phyloP scores from a whole-genome alignment of 192 early-diverging fungal genomes.

The Umbelopsis sp. region DNA sequence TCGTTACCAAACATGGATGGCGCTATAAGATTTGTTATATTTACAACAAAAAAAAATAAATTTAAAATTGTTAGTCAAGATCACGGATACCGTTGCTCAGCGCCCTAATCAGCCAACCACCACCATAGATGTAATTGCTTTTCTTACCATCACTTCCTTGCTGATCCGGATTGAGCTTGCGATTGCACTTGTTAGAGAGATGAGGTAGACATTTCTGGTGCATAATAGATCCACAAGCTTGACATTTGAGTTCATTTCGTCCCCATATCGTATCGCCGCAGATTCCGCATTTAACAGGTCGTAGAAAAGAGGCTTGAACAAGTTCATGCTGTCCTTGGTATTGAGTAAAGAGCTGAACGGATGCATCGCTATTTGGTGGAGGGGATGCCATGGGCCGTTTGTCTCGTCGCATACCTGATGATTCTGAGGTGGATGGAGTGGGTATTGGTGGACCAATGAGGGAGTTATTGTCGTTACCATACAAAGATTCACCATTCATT shows the following conservation, averaged over 20 bases:
- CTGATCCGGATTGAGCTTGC: slow-evolving; percentile 20
- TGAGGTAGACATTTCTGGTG: slow-evolving; percentile 46
- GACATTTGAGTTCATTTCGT: slow-evolving; percentile 46
- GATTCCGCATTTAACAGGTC: slow-evolving; percentile 47
- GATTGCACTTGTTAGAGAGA: slow-evolving; percentile 22
- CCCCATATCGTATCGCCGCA: slow-evolving; percentile 58
- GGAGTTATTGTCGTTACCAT: background rate
- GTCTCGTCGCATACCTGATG: slow-evolving; percentile 3
- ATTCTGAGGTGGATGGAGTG: background rate
- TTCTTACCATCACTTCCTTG: background rate
- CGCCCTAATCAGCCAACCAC: background rate
- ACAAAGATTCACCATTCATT: slow-evolving; percentile 1
- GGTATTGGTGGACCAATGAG: background rate
- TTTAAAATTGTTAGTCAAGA: no score
- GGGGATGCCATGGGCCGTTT: background rate
- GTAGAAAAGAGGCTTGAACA: slow-evolving; percentile 33
- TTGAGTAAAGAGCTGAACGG: slow-evolving; percentile 1
- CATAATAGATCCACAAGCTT: slow-evolving; percentile 42
- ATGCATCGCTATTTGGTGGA: background rate
- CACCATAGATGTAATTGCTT: no score
- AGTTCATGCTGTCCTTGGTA: slow-evolving; percentile 26
- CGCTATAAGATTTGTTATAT: background rate
- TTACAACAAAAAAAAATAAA: background rate
- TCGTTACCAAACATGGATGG: slow-evolving; percentile 66
- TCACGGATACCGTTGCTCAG: background rate